A percentile compares a stretch with the other conserved stretches of the same genome.
These are phyloP conservation scores for Leptodontidium sp. DNA, from an alignment of 2,329 filamentous ascomycete species.

Conservation along the genomic window DNA sequence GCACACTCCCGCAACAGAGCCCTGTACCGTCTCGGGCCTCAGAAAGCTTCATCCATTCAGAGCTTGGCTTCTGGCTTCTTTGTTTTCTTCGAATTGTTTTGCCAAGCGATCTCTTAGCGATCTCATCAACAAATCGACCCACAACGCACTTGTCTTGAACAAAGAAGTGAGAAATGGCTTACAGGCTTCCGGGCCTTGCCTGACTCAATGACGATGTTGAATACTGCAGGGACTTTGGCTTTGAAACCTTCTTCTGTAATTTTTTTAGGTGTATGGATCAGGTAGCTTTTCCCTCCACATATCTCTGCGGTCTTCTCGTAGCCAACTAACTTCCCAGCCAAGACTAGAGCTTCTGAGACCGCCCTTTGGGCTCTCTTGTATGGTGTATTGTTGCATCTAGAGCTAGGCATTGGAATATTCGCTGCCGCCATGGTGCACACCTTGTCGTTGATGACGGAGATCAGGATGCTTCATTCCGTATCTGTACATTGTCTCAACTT, in stretches of 20 bases:
- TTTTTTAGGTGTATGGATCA: constrained; percentile 60
- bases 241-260: constrained; percentile 58
- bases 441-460: constrained; percentile 65
- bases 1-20: constrained; percentile 6
- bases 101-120: constrained; percentile 45
- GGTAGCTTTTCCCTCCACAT: constrained; percentile 61
- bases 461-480: constrained; percentile 60
- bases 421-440: constrained; percentile 57
- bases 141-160: background rate
- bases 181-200: constrained; percentile 53
- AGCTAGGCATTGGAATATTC: constrained; percentile 52
- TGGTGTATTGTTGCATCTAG: constrained; percentile 52
- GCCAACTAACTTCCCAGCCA: constrained; percentile 56
- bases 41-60: constrained; percentile 12
- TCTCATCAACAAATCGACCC: constrained; percentile 12
- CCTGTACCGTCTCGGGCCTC: background rate
- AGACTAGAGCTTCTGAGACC: constrained; percentile 58
- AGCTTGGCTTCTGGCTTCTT: constrained; percentile 37
- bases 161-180: constrained; percentile 24
- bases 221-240: constrained; percentile 56
- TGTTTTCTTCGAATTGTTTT: constrained; percentile 44
- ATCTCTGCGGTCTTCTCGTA: constrained; percentile 64
- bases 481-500: constrained; percentile 64
- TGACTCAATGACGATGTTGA: constrained; percentile 64
- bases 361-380: constrained; percentile 40